Evolutionary conservation across 805 yeast species (phyloP).

Genomic region (Lachancea waltii): DNA sequence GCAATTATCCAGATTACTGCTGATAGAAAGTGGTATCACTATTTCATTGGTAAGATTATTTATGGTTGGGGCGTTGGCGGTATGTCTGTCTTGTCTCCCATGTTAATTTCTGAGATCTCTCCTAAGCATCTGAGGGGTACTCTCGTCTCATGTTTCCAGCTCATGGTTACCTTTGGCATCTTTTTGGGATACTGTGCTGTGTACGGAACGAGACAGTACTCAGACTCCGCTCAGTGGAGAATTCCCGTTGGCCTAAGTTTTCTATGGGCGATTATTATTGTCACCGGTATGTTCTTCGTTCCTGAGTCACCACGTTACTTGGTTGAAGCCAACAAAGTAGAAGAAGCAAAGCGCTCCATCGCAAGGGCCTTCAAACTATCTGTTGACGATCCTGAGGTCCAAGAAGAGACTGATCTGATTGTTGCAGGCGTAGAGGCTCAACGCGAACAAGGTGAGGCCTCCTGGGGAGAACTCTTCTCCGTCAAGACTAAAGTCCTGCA

Average conservation of each 20-base stretch:
- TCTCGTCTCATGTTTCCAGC: slow-evolving; percentile 63
- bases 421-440: slow-evolving; percentile 57
- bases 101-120: slow-evolving; percentile 81
- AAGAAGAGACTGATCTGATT: slow-evolving; percentile 50
- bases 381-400: slow-evolving; percentile 48
- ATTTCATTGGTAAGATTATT: slow-evolving; percentile 64
- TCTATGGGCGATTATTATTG: slow-evolving; percentile 38
- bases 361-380: slow-evolving; percentile 52
- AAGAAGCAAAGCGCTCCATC: slow-evolving; percentile 57
- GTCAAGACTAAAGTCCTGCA: slow-evolving; percentile 56
- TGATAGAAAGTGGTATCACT: slow-evolving; percentile 45
- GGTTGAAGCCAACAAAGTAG: slow-evolving; percentile 46
- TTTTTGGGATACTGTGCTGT: slow-evolving; percentile 71
- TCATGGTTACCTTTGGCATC: slow-evolving; percentile 66
- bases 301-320: slow-evolving; percentile 73
- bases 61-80: slow-evolving; percentile 83
- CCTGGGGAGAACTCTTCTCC: slow-evolving; percentile 59
- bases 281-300: slow-evolving; percentile 40
- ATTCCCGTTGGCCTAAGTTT: slow-evolving; percentile 56
- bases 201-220: slow-evolving; percentile 43
- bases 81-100: slow-evolving; percentile 75
- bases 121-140: slow-evolving; percentile 82
- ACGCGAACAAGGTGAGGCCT: slow-evolving; percentile 53
- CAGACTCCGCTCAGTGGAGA: slow-evolving; percentile 60
- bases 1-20: slow-evolving; percentile 67